Percentiles rank a stretch among this genome's conserved stretches.
Conservation (phyloP, 2,329 filamentous ascomycete species). For the Thielaviopsis cerberus region DNA sequence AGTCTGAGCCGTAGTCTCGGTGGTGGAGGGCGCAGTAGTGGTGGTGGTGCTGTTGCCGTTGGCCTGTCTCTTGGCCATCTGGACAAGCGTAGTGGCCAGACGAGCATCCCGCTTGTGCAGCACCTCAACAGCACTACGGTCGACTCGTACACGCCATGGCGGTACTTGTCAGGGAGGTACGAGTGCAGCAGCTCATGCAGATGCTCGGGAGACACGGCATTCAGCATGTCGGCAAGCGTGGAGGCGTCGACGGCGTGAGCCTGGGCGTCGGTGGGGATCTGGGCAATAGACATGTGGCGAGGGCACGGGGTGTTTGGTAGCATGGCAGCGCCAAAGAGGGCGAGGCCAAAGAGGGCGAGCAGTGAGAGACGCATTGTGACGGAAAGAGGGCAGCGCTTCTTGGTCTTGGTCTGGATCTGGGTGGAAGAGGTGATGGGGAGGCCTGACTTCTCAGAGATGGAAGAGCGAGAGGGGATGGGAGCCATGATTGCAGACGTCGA, state of each 20-base stretch:
- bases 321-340: conserved; percentile 2
- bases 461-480: not conserved
- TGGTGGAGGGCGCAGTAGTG: conserved; percentile 12
- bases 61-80: conserved; percentile 43
- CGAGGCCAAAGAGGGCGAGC: conserved; percentile 6
- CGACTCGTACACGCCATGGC: conserved; percentile 48
- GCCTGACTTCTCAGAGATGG: not conserved
- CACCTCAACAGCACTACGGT: conserved; percentile 43
- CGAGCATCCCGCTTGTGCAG: conserved; percentile 41
- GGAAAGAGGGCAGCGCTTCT: conserved; percentile 2
- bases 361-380: conserved; percentile 7
- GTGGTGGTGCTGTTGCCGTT: conserved; percentile 19
- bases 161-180: conserved; percentile 43
- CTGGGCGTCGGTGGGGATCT: not conserved
- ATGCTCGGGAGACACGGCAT: conserved; percentile 36
- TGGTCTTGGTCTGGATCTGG: not conserved
- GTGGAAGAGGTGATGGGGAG: not conserved
- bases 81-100: conserved; percentile 43
- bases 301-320: not conserved
- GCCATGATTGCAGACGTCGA: not conserved
- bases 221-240: conserved; percentile 22
- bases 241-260: not conserved
- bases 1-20: conserved; percentile 12
- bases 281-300: not conserved
- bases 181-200: conserved; percentile 49